Base-by-base conservation (phyloP, 176 grass and related monocot genomes). In the Avena eriantha region DNA sequence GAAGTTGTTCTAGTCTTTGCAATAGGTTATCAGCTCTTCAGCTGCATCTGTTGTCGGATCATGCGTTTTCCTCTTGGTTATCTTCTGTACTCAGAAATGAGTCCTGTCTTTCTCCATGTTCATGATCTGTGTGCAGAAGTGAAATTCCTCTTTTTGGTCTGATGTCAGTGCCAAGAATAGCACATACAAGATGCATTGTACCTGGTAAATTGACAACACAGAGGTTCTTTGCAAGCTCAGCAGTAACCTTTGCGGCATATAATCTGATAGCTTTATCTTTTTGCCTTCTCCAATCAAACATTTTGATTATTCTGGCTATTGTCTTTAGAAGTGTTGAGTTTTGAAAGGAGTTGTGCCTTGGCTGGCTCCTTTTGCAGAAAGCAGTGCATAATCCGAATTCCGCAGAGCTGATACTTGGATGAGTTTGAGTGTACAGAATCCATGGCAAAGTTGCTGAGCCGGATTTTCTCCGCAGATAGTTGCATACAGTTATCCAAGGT, bases 401-500 rank as follows among this genome's bases (percentile, higher is more conserved):
- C 69, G 16, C 48, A 21, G 12, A 84, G 23, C 36, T 73, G 68
- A 3, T 46, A 21, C 3, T 73, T 73, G 35, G 36, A 11, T 7
- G n/a, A 59, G 16, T 83, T 14, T 3, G 81, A 59, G 47, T 83
- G 19, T 2, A 73, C 5, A 18, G 14, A 21, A 83, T 73, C 81
- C 35, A 60, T 60, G 51, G 68, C 81, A 73, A 83, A 73, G 35
- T 14, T 73, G 10, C 8, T 73, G 15, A 83, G 53, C 51, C 53
- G 21, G 53, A 73, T 59, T 2, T 58, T 83, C 34, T 73, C 59
- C 2, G n/a, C 5, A 73, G 68, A 50, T 59, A 83, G 50, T 19
- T 73, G 34, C 51, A 83, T 59, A 36, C 68, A 59, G 46, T 73
- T 83, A 4, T 73, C 16, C 1, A 73, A 73, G 68, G 81, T 53